Evolutionary conservation across 305 asterid genomes (phyloP).

Genomic region (Solanum aculeatissimum): DNA sequence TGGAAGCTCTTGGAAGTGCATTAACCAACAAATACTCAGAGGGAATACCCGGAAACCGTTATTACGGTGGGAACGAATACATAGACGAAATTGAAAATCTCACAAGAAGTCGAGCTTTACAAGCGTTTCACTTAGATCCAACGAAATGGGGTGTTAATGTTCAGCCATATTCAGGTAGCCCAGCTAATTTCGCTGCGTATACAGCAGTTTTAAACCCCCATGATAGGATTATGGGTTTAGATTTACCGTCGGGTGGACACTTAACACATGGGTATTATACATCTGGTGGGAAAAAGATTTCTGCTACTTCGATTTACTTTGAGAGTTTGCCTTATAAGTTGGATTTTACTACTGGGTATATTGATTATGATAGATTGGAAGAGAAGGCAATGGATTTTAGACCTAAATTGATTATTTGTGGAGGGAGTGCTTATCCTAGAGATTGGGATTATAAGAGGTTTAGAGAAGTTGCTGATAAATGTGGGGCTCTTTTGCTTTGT

Average conservation of each 20-base stretch:
- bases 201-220: conserved; percentile 92
- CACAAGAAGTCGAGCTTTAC: conserved; percentile 77
- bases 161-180: conserved; percentile 45
- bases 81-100: conserved; percentile 88
- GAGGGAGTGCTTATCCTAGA: conserved; percentile 90
- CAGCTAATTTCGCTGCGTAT: conserved; percentile 92
- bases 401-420: conserved; percentile 86
- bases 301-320: conserved; percentile 82
- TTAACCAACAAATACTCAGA: conserved; percentile 89
- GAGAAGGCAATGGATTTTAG: conserved; percentile 95
- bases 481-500: conserved; percentile 62
- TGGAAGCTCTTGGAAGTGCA: conserved; percentile 87
- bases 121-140: conserved; percentile 75
- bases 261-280: conserved; percentile 89
- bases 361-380: conserved; percentile 75
- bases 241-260: conserved; percentile 92
- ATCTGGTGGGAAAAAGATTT: conserved; percentile 77
- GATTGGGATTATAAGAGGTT: conserved; percentile 79
- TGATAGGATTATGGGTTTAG: conserved; percentile 89
- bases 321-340: conserved; percentile 95
- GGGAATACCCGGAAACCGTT: conserved; percentile 89
- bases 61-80: conserved; percentile 87
- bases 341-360: conserved; percentile 56
- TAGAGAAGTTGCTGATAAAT: conserved; percentile 56
- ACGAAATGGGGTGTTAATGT: conserved; percentile 72